Percentiles rank a stretch among this genome's conserved stretches.
phyloP scores from a whole-genome alignment of 306 rosid genomes.

The Castanea crenata region DNA sequence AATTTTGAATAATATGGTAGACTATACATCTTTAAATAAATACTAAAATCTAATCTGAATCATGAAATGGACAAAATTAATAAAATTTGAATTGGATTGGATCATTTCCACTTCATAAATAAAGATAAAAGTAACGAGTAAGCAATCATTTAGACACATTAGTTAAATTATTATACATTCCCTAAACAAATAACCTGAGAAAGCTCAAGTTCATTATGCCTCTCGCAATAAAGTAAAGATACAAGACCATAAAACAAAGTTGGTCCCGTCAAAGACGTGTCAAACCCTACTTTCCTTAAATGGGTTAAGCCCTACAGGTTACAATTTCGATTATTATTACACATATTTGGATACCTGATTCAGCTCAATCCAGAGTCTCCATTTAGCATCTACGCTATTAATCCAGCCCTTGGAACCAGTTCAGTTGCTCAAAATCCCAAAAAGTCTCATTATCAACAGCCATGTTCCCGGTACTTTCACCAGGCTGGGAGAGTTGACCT shows the following conservation, averaged over 20 bases:
- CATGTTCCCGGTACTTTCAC: constrained; percentile 19
- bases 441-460: constrained; percentile 27
- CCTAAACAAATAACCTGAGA: neutral
- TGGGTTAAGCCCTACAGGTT: neutral
- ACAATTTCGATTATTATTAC: neutral
- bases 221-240: neutral
- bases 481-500: constrained; percentile 29
- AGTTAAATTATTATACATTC: neutral
- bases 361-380: neutral
- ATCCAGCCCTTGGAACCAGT: constrained; percentile 37
- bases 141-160: neutral
- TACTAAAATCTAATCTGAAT: too few species aligned
- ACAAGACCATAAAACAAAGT: neutral
- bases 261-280: neutral
- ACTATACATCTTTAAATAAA: too few species aligned
- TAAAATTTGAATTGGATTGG: too few species aligned
- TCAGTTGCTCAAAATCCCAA: constrained; percentile 57
- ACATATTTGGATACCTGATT: neutral
- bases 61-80: too few species aligned
- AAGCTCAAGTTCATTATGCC: neutral
- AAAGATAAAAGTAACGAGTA: too few species aligned
- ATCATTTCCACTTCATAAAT: too few species aligned
- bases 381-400: neutral
- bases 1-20: too few species aligned
- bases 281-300: neutral